Evolutionary conservation across 495 filamentous ascomycete genomes (phyloP), one percentile per base, ranked within the genome.

Genomic region (Parathielavia hyrcaniae): DNA sequence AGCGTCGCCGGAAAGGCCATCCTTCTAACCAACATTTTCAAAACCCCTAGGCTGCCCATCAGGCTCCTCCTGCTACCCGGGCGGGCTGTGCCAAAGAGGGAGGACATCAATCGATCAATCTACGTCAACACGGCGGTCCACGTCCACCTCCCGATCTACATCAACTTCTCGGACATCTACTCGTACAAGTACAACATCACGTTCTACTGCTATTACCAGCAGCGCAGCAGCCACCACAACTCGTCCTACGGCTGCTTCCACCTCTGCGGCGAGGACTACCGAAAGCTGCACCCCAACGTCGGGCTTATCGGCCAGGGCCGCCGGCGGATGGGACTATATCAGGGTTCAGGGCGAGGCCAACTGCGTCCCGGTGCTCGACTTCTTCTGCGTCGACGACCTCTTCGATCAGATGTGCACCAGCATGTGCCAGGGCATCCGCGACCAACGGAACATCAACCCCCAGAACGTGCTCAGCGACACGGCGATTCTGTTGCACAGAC

Each of bases 381-480:
- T 52, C 50, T 14, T 40, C 39, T 52, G 50, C 36, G 50, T 52
- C 50, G n/a, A 16, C 35, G 50, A 52, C n/a, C 35, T 52, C 17
- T 40, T 52, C 36, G 50, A 52, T n/a, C 50, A 52, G 50, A 39
- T 52, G 50, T 52, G 50, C 7, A 38, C 36, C 34, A 39, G 34
- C 35, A 52, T 52, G 50, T 52, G 50, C 50, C 50, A 52, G 34
- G 50, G 50, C 14, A 52, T 52, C 13, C 50, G 50, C 22, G 50
- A 52, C n/a, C 50, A 40, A 40, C 50, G 50, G 20, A 40, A 40
- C 6, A 38, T 22, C 20, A 52, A 52, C 35, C 50, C 50, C 17
- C 10, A 52, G 36, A 43, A 53, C 32, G 38, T 53, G 12, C 36
- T 53, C 8, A 53, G 32, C 36, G 50, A 50, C 34, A 22, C 20